Evolutionary conservation across 495 filamentous ascomycete species (phyloP), one percentile per base, ranked within the genome.

Genomic region (Staphylotrichum longicolle): DNA sequence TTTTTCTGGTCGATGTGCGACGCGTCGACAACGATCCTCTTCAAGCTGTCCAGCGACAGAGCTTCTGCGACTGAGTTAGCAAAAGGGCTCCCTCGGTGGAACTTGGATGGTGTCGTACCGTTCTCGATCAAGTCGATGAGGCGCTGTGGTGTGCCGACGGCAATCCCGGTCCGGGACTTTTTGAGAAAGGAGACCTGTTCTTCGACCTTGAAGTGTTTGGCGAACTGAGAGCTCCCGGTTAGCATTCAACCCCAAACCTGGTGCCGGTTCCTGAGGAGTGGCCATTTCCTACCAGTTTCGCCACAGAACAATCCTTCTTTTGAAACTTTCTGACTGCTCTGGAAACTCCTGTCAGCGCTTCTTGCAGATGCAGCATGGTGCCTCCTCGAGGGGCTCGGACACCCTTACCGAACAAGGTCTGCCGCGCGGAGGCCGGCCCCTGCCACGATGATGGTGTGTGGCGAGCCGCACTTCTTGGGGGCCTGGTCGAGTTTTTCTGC

Each of bases 161-260:
- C 92, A 55, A 98, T 88, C 20, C 88, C 88, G 7, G 90, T 88
- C 53, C 88, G 87, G 59, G 63, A 70, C 73, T 82, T 75, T 75
- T 90, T 74, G 77, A 93, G 83, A 72, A 88, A 88, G 52, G 88
- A 82, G 57, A 93, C 85, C 15, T 91, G 88, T 63, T 97, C 95
- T 56, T 89, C 82, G 6, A 98, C 65, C 75, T 98, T 98, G 77
- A 98, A 96, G 64, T 98, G 94, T 71, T 98, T 98, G 7, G 95
- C 93, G 72, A 98, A 98, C 54, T 81, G 39, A 27, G 44, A 61
- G 42, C 67, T 45, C 14, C 8, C 33, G 37, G 37, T 39, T 10
- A 39, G 37, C 10, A 1, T 1, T 39, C 37, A 39, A 7, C 2
- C 2, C 10, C 37, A 10, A 10, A 10, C 37, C 10, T 39, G 5